Base-by-base conservation (phyloP, 2,329 filamentous ascomycete species). In the Talaromyces rugulosus region DNA sequence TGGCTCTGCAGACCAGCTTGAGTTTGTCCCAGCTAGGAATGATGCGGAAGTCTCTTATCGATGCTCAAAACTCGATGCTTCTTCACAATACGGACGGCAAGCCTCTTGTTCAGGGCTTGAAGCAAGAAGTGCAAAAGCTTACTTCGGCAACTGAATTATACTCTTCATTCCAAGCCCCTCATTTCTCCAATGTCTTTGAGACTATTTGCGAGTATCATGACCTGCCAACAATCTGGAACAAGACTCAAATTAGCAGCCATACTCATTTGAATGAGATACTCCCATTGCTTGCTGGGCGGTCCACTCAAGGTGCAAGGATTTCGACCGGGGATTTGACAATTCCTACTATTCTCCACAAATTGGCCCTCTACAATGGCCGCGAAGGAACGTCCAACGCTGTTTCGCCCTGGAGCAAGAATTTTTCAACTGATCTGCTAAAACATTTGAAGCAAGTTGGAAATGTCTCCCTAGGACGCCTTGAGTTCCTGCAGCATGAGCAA, bases 401-500 rank as follows among this genome's bases (percentile, higher is more conserved):
- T 0, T 72, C 80, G 40, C 81, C 82, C 6, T 81, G 84, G 72
- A 77, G 75, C 12, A 80, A 80, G 34, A 76, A 73, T 4, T 67
- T 87, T 18, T 81, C 83, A 6, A 68, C 79, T 27, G 81, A 82
- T 0, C 69, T 91, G 3, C 77, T 90, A 66, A 76, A 78, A 14
- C 87, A 83, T 66, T 74, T 89, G 54, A 77, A 82, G 57, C 75
- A 73, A 1, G 72, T 87, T 18, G 75, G 77, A 12, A 77, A 81
- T 28, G 84, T 87, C 0, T 83, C 78, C 53, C 76, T 92, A 44
- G 82, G 82, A 53, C 85, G 86, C 50, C 76, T 92, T 55, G 80
- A 83, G 52, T 79, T 89, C 18, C 78, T 92, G 0, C 87, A 90
- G 72, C 78, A 80, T 1, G 89, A 92, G 69, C 75, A 90, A 56